phyloP scores from a whole-genome alignment of 2,329 filamentous ascomycete species.

The Aspergillus pseudoterreus region DNA sequence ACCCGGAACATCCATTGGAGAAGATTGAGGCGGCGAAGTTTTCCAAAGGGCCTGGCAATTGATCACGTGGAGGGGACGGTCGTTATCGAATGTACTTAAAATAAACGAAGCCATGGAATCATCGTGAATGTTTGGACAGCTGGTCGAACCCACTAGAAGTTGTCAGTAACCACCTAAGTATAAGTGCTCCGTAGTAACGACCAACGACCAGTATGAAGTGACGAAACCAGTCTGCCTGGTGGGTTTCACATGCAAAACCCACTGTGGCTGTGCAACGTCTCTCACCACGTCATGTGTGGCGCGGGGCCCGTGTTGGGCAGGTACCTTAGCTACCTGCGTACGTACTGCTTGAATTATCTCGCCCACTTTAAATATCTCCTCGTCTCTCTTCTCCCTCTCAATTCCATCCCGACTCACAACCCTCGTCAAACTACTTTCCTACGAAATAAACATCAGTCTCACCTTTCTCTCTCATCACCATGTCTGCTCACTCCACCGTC shows the following conservation, averaged over 20 bases:
- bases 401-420: neutral
- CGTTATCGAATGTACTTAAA: no score
- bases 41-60: conserved; percentile 12
- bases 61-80: neutral
- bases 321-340: neutral
- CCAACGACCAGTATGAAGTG: no score
- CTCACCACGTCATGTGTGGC: neutral
- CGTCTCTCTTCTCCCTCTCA: neutral
- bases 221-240: no score
- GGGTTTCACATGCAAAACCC: neutral
- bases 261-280: neutral
- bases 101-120: no score
- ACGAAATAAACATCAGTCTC: neutral
- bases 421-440: neutral
- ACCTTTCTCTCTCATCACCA: conserved; percentile 32
- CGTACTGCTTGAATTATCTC: neutral
- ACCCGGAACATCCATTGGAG: conserved; percentile 40
- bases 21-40: conserved; percentile 36
- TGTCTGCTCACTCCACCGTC: conserved; percentile 63
- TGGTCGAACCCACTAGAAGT: no score
- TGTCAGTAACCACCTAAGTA: no score
- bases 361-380: neutral
- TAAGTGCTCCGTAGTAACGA: no score
- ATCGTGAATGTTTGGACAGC: no score
- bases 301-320: neutral